Evolutionary conservation across 2,329 filamentous ascomycete species (phyloP).

Genomic region (Claviceps digitariae): DNA sequence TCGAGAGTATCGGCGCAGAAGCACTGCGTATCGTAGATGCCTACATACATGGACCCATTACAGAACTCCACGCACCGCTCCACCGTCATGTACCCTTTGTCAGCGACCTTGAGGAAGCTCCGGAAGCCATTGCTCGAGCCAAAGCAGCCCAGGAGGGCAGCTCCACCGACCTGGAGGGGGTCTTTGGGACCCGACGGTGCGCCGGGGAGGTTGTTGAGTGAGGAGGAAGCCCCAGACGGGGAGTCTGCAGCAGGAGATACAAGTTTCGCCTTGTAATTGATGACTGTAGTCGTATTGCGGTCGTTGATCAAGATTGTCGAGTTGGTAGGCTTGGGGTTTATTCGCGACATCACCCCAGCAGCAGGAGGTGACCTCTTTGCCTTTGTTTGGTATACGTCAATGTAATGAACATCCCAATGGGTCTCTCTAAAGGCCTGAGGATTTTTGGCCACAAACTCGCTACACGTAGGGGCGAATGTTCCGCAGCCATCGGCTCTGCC

Average conservation of each 20-base stretch:
- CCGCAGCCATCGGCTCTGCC: constrained; percentile 23
- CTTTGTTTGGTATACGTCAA: constrained; percentile 29
- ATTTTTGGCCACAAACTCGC: constrained; percentile 31
- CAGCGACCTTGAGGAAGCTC: constrained; percentile 19
- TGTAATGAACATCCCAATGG: constrained; percentile 42
- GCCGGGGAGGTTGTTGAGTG: constrained; percentile 1
- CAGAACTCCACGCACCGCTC: constrained; percentile 26
- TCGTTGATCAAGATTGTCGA: constrained; percentile 11
- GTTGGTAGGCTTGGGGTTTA: neutral
- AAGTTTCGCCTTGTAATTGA: neutral
- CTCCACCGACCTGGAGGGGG: constrained; percentile 19
- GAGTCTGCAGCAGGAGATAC: neutral
- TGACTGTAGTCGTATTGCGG: constrained; percentile 5
- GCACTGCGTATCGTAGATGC: constrained; percentile 26
- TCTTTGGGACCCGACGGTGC: constrained; percentile 13
- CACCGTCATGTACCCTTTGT: constrained; percentile 25
- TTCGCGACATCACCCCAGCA: neutral
- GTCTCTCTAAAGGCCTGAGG: constrained; percentile 28
- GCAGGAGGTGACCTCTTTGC: neutral
- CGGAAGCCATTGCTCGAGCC: constrained; percentile 22
- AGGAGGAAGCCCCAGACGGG: neutral
- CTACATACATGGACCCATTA: constrained; percentile 22
- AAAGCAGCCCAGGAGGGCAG: constrained; percentile 28
- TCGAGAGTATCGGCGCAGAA: constrained; percentile 32
- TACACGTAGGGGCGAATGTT: constrained; percentile 28